A percentile compares a stretch with the other conserved stretches of the same genome.
phyloP scores from a whole-genome alignment of 345 rosid genomes.

The Hevea brasiliensis region DNA sequence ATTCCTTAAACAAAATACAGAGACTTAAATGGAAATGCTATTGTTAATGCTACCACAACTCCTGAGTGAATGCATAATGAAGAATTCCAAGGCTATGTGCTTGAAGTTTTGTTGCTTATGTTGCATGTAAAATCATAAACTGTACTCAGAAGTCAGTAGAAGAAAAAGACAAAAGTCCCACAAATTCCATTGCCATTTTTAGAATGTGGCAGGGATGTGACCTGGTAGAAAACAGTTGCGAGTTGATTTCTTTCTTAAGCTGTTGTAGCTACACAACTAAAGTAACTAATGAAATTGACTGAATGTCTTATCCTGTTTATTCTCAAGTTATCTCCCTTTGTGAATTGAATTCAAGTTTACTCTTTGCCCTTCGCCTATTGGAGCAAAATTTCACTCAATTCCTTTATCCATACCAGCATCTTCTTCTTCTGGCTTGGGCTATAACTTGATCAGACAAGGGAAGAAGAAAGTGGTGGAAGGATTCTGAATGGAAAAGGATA shows the following conservation, averaged over 20 bases:
- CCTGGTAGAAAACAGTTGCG: neutral
- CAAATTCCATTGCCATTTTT: neutral
- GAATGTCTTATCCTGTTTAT: neutral
- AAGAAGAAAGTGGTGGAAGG: too few relatives aligned
- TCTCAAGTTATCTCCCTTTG: too few relatives aligned
- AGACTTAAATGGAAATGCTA: conserved; percentile 30
- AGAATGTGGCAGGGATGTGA: neutral
- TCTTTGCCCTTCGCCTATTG: too few relatives aligned
- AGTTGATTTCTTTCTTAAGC: neutral
- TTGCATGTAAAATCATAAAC: neutral
- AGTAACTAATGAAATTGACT: neutral
- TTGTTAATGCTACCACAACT: neutral
- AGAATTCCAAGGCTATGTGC: neutral
- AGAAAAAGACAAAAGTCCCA: neutral
- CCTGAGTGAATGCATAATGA: neutral
- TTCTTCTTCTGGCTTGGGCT: too few relatives aligned
- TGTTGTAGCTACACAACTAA: neutral
- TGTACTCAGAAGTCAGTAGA: neutral
- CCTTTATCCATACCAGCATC: too few relatives aligned
- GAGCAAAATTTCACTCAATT: too few relatives aligned
- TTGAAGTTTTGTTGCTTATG: conserved; percentile 10
- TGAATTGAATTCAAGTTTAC: too few relatives aligned
- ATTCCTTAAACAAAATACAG: conserved; percentile 73
- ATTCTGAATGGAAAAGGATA: too few relatives aligned
- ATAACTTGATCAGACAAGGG: too few relatives aligned